Percentiles rank a stretch among this genome's conserved stretches.
These are phyloP conservation scores for Ophiostoma ulmi DNA, from an alignment of 2,329 filamentous ascomycete genomes.

Conservation along the genomic window DNA sequence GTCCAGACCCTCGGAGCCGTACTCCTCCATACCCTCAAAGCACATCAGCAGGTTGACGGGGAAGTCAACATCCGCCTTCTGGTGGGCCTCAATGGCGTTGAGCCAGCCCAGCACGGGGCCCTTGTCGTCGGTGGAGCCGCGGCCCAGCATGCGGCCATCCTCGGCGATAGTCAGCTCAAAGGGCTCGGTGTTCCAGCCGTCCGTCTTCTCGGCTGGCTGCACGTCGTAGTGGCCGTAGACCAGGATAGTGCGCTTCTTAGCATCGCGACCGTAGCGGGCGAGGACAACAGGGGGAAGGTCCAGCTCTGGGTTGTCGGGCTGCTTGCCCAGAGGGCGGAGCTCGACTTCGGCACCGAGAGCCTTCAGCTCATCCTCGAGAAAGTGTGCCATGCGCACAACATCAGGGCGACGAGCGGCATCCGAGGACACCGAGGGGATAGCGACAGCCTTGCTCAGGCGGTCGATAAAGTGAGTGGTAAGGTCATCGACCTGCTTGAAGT, in stretches of 20 bases:
- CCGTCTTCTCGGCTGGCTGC: slow-evolving; percentile 85
- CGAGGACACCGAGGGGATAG: slow-evolving; percentile 91
- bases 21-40: slow-evolving; percentile 99
- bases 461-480: slow-evolving; percentile 80
- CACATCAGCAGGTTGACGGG: slow-evolving; percentile 98
- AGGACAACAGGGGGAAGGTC: slow-evolving; percentile 90
- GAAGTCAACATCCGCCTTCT: slow-evolving; percentile 89
- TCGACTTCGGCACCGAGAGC: slow-evolving; percentile 81
- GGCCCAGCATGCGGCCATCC: slow-evolving; percentile 91
- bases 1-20: slow-evolving; percentile 92
- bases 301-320: slow-evolving; percentile 84
- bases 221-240: slow-evolving; percentile 99
- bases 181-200: slow-evolving; percentile 93
- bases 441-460: slow-evolving; percentile 83
- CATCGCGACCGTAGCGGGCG: slow-evolving; percentile 85
- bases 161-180: slow-evolving; percentile 84
- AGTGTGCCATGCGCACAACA: slow-evolving; percentile 95
- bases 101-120: slow-evolving; percentile 95
- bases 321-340: slow-evolving; percentile 80
- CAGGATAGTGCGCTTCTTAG: slow-evolving; percentile 88
- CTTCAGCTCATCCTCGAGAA: slow-evolving; percentile 76
- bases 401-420: slow-evolving; percentile 84
- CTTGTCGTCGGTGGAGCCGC: slow-evolving; percentile 96
- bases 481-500: slow-evolving; percentile 86
- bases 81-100: slow-evolving; percentile 95